Base-by-base conservation (phyloP, 768 basidiomycete genomes). In the Myochromella boudieri region DNA sequence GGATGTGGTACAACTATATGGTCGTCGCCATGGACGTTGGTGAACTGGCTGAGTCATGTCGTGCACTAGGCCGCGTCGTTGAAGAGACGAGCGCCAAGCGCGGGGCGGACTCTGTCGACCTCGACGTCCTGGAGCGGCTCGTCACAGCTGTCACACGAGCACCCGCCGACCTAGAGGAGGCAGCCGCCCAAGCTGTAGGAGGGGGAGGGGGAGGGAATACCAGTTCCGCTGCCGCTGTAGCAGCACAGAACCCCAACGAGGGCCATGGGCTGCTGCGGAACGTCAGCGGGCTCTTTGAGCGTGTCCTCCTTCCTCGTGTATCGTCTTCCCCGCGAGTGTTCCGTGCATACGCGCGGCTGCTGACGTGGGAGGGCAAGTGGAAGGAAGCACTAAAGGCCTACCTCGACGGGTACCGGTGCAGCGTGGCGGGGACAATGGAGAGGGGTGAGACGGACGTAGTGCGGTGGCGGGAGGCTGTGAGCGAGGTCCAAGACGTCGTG, bases 1-100 rank as follows among this genome's bases (percentile, higher is more conserved):
- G 92, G 15, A 95, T 99, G 89, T 99, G 97, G 97, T 77, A 78
- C 51, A 99, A 99, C 72, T 98, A 94, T 72, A 94, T 91, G 86
- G 74, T 97, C 59, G 85, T 98, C 21, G 78, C 91, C 3, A 75
- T 97, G 66, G 93, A 97, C 55, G 88, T 97, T 15, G 95, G 95
- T 6, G 94, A 98, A 61, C 76, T 97, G 39, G 74, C 81, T 1
- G 95, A 99, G 61, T 85, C 92, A 0, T 85, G 82, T 48, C 84
- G 91, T 29, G 95, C 95, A 0, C 74, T 92, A 17, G 76, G 78
- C 0, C 84, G 93, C 3, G 75, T 97, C 46, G 80, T 97, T 28
- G 91, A 95, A 54, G 78, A 83, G 62, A 80, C 83, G n/a, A 74
- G 75, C 20, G 69, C 61, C 54, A 76, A 70, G 51, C 60, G 43